These are phyloP conservation scores for Lecanicillium sp. DNA, from an alignment of 2,329 filamentous ascomycete species.

Conservation along the genomic window DNA sequence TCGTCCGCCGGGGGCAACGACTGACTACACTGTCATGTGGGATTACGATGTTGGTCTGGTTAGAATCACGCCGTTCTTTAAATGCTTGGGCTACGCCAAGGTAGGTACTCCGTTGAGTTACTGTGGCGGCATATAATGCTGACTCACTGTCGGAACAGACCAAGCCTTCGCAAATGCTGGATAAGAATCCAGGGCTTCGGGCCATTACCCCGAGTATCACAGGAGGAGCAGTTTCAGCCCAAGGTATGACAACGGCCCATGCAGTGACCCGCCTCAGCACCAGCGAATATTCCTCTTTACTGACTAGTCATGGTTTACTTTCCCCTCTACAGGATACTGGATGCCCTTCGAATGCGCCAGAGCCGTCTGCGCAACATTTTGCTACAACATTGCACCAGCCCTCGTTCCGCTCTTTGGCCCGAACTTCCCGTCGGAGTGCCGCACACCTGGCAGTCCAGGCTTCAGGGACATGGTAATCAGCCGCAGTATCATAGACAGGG, in stretches of 20 bases:
- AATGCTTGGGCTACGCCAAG: conserved; percentile 82
- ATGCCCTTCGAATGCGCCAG: conserved; percentile 84
- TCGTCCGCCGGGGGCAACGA: conserved; percentile 60
- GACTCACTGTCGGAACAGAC: conserved; percentile 51
- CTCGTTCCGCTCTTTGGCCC: conserved; percentile 87
- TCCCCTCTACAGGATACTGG: conserved; percentile 75
- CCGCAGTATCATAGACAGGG: conserved; percentile 45
- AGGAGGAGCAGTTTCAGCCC: conserved; percentile 80
- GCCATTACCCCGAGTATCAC: conserved; percentile 95
- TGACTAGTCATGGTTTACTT: conserved; percentile 16
- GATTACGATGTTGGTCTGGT: conserved; percentile 94
- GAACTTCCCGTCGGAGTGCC: conserved; percentile 69
- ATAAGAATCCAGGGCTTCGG: conserved; percentile 70
- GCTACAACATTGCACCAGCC: conserved; percentile 73
- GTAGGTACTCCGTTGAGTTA: conserved; percentile 39
- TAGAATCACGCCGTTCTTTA: conserved; percentile 91
- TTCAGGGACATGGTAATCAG: conserved; percentile 65
- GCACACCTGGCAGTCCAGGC: conserved; percentile 54
- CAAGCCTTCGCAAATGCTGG: conserved; percentile 76
- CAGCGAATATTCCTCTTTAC: background rate
- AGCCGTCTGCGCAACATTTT: conserved; percentile 86
- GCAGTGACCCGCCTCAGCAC: background rate
- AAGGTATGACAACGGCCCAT: conserved; percentile 57
- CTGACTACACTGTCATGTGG: conserved; percentile 80
- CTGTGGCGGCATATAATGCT: background rate